A percentile compares a stretch with the other conserved stretches of the same genome.
These are phyloP conservation scores for Leptomonas seymouri DNA, from an alignment of 208 protist species.

Conservation along the genomic window DNA sequence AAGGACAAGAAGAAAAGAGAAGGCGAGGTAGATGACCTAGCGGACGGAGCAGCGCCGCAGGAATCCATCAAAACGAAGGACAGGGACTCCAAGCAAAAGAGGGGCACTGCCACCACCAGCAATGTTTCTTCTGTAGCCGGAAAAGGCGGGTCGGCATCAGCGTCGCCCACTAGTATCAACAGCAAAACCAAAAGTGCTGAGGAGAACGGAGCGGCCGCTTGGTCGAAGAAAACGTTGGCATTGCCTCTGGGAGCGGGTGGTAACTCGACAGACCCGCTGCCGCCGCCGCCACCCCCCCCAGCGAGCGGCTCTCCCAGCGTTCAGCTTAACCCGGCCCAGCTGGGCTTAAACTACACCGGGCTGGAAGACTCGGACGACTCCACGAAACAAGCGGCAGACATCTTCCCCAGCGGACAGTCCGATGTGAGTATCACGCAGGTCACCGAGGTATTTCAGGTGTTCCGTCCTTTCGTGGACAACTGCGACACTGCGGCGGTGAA, in stretches of 20 bases:
- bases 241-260: neutral
- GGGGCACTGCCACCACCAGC: neutral
- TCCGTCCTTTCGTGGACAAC: constrained; percentile 36
- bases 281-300: constrained; percentile 11
- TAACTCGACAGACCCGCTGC: constrained; percentile 4
- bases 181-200: neutral
- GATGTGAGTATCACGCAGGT: constrained; percentile 47
- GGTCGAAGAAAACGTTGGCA: constrained; percentile 2
- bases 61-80: constrained; percentile 4
- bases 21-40: constrained; percentile 1
- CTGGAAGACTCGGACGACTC: constrained; percentile 18
- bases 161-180: neutral
- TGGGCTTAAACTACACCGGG: constrained; percentile 15
- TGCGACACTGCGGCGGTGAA: constrained; percentile 31
- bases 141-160: neutral
- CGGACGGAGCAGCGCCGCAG: neutral
- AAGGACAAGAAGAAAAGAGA: constrained; percentile 52
- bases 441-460: constrained; percentile 45
- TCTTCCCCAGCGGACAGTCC: constrained; percentile 36
- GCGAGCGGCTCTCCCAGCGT: neutral
- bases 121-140: neutral
- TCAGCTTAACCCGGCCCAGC: constrained; percentile 4
- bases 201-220: neutral
- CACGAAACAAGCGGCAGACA: constrained; percentile 10
- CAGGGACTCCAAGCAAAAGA: constrained; percentile 23